Base-by-base conservation (phyloP, 768 basidiomycete species). In the Chalciporus chontae region DNA sequence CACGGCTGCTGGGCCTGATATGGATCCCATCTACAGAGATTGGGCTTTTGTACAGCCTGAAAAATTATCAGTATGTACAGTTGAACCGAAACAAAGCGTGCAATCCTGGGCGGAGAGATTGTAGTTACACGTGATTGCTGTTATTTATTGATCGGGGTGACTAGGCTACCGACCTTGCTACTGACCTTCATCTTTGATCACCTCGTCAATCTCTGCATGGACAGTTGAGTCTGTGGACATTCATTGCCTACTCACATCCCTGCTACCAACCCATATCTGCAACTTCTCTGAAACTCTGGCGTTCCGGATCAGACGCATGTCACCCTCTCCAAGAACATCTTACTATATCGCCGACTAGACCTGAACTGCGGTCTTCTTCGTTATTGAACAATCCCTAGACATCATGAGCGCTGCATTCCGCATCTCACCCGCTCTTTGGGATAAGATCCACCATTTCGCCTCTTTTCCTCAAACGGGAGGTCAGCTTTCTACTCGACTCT, bases 401-500 rank as follows among this genome's bases (percentile, higher is more conserved):
- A 48, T 26, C 50, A 76, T 76, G 76, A 66, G 67, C 21, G 64
- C 65, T 17, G 55, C 57, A 10, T 93, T 89, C 69, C 80, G 84
- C 44, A 94, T 94, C 55, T 78, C 85, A 14, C 73, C 84, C 50
- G 74, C 81, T 8, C 73, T 94, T 55, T 94, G 92, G 91, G 90
- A 93, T 71, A 85, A 80, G 69, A 90, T 94, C 52, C 87, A 88
- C 70, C 88, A 94, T 60, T 94, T 90, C 62, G 88, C 90, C 0
- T 87, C 87, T 1, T 94, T 94, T 69, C 90, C 90, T 3, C 94
- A 94, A 71, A 95, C 93, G 0, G 90, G 92, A 44, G 90, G 90
- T 89, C 24, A 54, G 83, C 70, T 17, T 19, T 45, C 36, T 5
- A 14, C 43, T 11, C 10, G 10, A 26, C 24, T 17, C 8, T 23